Evolutionary conservation across 306 rosid genomes (phyloP).

Genomic region (Ochetophila trinervis): DNA sequence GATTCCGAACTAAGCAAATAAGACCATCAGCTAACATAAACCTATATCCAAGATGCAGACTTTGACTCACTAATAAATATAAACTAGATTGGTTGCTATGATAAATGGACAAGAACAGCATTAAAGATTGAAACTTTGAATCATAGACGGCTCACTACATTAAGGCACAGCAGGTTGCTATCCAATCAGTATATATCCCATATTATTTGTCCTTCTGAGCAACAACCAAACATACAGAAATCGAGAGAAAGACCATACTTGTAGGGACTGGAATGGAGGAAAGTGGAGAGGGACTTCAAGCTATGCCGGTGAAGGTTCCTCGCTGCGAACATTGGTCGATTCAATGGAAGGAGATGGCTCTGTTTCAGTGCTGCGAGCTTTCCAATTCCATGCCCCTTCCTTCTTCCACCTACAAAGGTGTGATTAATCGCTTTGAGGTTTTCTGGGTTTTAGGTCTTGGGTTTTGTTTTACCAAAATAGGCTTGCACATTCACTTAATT

Average conservation of each 20-base stretch:
- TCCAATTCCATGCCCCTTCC: constrained; percentile 1
- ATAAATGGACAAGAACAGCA: not conserved
- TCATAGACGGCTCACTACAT: not conserved
- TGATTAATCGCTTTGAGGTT: constrained; percentile 16
- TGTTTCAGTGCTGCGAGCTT: not conserved
- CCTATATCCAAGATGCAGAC: not conserved
- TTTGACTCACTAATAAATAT: not conserved
- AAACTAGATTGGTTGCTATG: not conserved
- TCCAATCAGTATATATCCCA: not conserved
- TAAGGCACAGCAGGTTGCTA: not conserved
- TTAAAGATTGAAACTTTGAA: not conserved
- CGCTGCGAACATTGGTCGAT: constrained; percentile 52
- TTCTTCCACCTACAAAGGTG: not conserved
- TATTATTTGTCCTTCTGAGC: not conserved
- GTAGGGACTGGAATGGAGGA: constrained; percentile 50
- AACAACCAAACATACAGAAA: not conserved
- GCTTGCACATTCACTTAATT: not conserved
- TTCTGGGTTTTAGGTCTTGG: constrained; percentile 40
- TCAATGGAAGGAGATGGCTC: not conserved
- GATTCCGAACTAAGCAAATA: too few species aligned
- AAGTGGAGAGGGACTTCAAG: constrained; percentile 50
- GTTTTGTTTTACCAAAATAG: constrained; percentile 5
- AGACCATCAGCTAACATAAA: not conserved
- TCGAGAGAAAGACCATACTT: constrained; percentile 35
- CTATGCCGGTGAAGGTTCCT: constrained; percentile 49